A percentile compares a stretch with the other conserved stretches of the same genome.
Conservation (phyloP, 2,329 filamentous ascomycete genomes). For the Lizonia empirigonia region DNA sequence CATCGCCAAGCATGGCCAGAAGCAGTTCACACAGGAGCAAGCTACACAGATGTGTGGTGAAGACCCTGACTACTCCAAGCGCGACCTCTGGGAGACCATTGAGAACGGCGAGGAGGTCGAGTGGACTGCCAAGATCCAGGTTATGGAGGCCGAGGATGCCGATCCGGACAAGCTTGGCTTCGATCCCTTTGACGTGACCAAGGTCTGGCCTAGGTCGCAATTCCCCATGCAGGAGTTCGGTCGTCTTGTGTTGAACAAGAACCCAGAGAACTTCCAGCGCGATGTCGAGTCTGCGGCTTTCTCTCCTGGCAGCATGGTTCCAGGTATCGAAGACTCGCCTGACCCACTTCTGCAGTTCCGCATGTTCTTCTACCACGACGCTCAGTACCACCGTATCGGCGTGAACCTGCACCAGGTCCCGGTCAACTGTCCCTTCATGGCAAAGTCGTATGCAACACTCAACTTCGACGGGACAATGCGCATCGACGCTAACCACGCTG, state of each 20-base stretch:
- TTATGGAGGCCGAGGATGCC: conserved; percentile 55
- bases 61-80: conserved; percentile 59
- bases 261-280: conserved; percentile 58
- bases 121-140: conserved; percentile 54
- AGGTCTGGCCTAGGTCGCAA: conserved; percentile 57
- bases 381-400: conserved; percentile 59
- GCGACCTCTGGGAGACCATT: conserved; percentile 54
- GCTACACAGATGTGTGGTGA: conserved; percentile 55
- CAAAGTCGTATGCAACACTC: conserved; percentile 52
- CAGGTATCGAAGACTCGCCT: conserved; percentile 55
- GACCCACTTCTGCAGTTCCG: conserved; percentile 31
- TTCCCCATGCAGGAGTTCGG: conserved; percentile 60
- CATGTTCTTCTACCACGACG: conserved; percentile 48
- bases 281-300: conserved; percentile 50
- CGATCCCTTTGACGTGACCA: conserved; percentile 61
- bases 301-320: conserved; percentile 58
- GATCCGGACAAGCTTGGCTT: conserved; percentile 58
- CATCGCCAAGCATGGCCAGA: conserved; percentile 55
- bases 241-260: conserved; percentile 59
- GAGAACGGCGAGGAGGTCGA: conserved; percentile 50
- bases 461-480: conserved; percentile 59
- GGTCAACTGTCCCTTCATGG: conserved; percentile 56
- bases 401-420: conserved; percentile 59
- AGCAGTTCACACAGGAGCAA: conserved; percentile 54
- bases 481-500: conserved; percentile 54